A percentile compares a stretch with the other conserved stretches of the same genome.
Conservation (phyloP, 768 basidiomycete genomes). For the Gloeophyllum trabeum region DNA sequence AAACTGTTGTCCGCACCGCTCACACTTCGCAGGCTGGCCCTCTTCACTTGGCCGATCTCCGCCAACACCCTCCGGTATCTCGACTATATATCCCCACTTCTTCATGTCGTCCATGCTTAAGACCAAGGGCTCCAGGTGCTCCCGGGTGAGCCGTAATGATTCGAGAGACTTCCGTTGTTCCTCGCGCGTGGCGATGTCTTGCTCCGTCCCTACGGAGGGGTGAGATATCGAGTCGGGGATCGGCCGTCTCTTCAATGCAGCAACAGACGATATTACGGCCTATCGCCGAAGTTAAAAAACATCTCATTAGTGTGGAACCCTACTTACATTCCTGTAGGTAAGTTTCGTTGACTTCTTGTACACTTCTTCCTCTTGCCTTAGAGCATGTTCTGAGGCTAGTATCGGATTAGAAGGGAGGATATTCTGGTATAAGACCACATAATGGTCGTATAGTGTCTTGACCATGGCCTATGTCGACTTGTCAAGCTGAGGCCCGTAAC, state of each 20-base stretch:
- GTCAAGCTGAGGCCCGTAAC: constrained; percentile 2
- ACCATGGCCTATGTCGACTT: constrained; percentile 47
- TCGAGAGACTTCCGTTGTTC: constrained; percentile 44
- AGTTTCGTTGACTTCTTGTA: constrained; percentile 64
- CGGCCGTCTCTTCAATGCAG: constrained; percentile 38
- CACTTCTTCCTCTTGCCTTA: constrained; percentile 72
- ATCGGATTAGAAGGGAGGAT: constrained; percentile 42
- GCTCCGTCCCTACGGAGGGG: constrained; percentile 70
- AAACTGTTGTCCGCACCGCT: constrained; percentile 66
- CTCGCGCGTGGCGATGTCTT: constrained; percentile 41
- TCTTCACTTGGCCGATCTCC: constrained; percentile 51
- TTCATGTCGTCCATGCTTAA: constrained; percentile 45
- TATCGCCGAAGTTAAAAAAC: constrained; percentile 12
- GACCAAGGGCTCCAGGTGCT: constrained; percentile 45
- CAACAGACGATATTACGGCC: constrained; percentile 42
- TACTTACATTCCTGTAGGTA: constrained; percentile 76
- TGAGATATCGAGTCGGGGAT: constrained; percentile 49
- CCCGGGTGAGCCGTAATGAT: constrained; percentile 38
- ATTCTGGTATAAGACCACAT: constrained; percentile 50
- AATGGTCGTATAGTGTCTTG: constrained; percentile 65
- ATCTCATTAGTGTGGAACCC: not conserved
- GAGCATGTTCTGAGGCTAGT: constrained; percentile 68
- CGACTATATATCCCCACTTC: constrained; percentile 60
- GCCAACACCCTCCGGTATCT: constrained; percentile 57
- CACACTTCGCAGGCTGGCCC: constrained; percentile 59